Conservation (phyloP, 805 yeast species). For the Jamesozyma gamospora region DNA sequence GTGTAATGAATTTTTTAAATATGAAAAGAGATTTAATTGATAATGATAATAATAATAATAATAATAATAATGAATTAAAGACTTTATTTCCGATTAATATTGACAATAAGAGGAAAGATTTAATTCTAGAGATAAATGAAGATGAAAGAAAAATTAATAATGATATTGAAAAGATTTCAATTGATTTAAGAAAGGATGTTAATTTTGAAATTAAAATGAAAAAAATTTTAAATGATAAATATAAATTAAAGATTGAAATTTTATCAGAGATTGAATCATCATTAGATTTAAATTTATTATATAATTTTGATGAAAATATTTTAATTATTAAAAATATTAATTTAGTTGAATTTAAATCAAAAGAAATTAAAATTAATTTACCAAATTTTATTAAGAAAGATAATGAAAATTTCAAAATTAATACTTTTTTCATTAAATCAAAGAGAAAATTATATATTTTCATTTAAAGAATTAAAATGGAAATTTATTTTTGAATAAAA, state of each 20-base stretch:
- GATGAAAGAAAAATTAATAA: neutral
- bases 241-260: slow-evolving; percentile 31
- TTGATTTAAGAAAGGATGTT: slow-evolving; percentile 9
- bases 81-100: slow-evolving; percentile 19
- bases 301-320: slow-evolving; percentile 23
- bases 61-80: slow-evolving; percentile 16
- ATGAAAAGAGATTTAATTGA: slow-evolving; percentile 15
- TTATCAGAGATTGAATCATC: slow-evolving; percentile 27
- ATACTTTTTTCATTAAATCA: slow-evolving; percentile 24
- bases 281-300: slow-evolving; percentile 28
- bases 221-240: slow-evolving; percentile 23
- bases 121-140: slow-evolving; percentile 44
- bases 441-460: slow-evolving; percentile 26
- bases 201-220: slow-evolving; percentile 25
- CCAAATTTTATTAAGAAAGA: slow-evolving; percentile 24
- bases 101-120: slow-evolving; percentile 19
- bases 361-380: slow-evolving; percentile 30
- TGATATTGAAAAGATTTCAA: neutral
- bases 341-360: slow-evolving; percentile 13
- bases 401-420: slow-evolving; percentile 11
- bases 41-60: slow-evolving; percentile 29
- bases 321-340: slow-evolving; percentile 28
- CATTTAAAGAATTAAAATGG: slow-evolving; percentile 11
- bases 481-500: too few relatives aligned
- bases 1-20: slow-evolving; percentile 7